Conservation (phyloP, 805 yeast genomes). For the Wickerhamiella kurtzmanii region DNA sequence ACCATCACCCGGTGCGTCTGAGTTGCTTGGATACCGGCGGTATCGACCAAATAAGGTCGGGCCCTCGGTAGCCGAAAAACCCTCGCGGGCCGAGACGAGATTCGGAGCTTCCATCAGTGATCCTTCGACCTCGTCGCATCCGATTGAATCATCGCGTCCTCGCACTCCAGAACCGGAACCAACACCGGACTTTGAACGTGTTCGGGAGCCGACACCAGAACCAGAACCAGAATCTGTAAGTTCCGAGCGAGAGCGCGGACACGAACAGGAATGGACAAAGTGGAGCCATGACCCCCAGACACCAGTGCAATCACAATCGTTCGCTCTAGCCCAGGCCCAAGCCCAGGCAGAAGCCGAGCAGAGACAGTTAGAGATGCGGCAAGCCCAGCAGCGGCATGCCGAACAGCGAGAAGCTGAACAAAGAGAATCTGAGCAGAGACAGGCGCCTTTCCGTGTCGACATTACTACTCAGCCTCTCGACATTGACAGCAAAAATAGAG, state of each 20-base stretch:
- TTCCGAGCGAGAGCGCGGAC: too few species aligned
- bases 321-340: too few species aligned
- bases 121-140: too few species aligned
- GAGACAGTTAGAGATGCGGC: too few species aligned
- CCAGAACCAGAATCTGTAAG: background rate
- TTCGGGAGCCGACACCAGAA: background rate
- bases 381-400: too few species aligned
- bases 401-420: too few species aligned
- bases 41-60: background rate
- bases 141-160: too few species aligned
- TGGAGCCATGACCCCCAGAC: background rate
- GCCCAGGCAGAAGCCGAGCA: too few species aligned
- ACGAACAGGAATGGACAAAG: too few species aligned
- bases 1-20: conserved; percentile 16
- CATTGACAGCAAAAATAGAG: background rate
- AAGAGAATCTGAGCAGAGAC: too few species aligned
- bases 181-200: background rate
- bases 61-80: background rate
- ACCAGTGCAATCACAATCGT: background rate
- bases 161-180: background rate
- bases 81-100: background rate
- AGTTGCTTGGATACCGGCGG: conserved; percentile 15
- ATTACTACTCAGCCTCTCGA: background rate
- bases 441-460: too few species aligned
- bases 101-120: background rate